phyloP scores from a whole-genome alignment of 768 basidiomycete genomes.

The Suillus lakei region DNA sequence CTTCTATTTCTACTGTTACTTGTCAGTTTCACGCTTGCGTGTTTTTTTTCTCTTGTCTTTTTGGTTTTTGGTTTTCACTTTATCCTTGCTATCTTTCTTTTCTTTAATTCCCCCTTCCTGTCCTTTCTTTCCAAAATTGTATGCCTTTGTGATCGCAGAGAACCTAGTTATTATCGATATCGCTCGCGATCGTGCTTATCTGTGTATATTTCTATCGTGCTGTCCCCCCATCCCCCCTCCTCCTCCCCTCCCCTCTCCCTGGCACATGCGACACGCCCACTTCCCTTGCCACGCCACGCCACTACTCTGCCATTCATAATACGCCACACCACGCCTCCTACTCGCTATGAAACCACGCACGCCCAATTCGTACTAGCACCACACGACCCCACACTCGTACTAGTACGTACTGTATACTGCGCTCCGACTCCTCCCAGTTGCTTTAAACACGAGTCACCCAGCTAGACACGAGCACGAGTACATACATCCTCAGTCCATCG shows the following conservation, averaged over 20 bases:
- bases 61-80: not conserved
- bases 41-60: not conserved
- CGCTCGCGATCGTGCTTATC: not conserved
- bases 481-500: not conserved
- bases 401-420: not conserved
- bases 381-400: not conserved
- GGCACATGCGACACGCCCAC: too few relatives aligned
- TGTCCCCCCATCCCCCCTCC: not conserved
- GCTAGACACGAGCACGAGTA: too few relatives aligned
- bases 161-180: not conserved
- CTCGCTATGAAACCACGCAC: not conserved
- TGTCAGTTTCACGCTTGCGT: slow-evolving; percentile 3
- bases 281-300: not conserved
- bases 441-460: not conserved
- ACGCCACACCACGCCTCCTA: not conserved
- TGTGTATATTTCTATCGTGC: not conserved
- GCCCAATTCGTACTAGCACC: not conserved
- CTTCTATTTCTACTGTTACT: too few relatives aligned
- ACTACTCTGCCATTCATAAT: not conserved
- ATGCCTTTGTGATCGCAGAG: not conserved
- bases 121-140: not conserved
- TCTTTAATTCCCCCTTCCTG: too few relatives aligned
- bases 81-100: not conserved
- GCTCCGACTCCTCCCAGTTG: not conserved
- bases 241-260: not conserved